Conservation (phyloP, 2,329 filamentous ascomycete genomes). For the Elsinoe ampelina region DNA sequence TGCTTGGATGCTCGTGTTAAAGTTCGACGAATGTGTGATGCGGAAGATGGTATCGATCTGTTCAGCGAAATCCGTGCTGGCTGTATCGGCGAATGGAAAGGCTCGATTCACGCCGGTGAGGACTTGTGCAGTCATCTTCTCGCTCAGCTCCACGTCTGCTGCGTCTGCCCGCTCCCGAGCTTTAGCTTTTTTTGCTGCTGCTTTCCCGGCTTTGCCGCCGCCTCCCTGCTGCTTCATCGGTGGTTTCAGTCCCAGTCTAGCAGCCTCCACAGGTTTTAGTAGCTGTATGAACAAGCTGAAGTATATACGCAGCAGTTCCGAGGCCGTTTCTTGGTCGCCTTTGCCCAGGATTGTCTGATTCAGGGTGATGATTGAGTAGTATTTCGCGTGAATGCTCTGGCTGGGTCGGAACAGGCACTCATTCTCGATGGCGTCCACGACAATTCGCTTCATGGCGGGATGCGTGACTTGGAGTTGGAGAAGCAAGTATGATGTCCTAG, state of each 20-base stretch:
- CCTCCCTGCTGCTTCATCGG: conserved; percentile 40
- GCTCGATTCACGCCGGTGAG: conserved; percentile 92
- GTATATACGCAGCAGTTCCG: conserved; percentile 78
- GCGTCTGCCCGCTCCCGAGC: conserved; percentile 35
- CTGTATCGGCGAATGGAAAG: conserved; percentile 80
- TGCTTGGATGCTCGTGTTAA: conserved; percentile 96
- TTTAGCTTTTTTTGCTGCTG: conserved; percentile 29
- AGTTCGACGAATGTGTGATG: conserved; percentile 95
- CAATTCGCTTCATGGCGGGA: conserved; percentile 84
- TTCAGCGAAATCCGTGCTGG: conserved; percentile 69
- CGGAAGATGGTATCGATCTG: conserved; percentile 91
- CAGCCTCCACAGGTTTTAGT: conserved; percentile 52
- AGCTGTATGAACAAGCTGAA: conserved; percentile 80
- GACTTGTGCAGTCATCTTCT: conserved; percentile 87
- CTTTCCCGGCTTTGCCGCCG: conserved; percentile 40
- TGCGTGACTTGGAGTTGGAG: conserved; percentile 82
- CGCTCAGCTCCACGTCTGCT: conserved; percentile 58
- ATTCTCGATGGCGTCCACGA: conserved; percentile 75
- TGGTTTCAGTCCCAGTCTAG: conserved; percentile 27
- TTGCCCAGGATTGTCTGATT: conserved; percentile 90
- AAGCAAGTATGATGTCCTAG: conserved; percentile 84
- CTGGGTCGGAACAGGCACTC: conserved; percentile 81
- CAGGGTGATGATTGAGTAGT: conserved; percentile 91
- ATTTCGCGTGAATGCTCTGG: conserved; percentile 80
- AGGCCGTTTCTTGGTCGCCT: conserved; percentile 72